Conservation (phyloP, 116 monocot species). For the Cymodocea nodosa region DNA sequence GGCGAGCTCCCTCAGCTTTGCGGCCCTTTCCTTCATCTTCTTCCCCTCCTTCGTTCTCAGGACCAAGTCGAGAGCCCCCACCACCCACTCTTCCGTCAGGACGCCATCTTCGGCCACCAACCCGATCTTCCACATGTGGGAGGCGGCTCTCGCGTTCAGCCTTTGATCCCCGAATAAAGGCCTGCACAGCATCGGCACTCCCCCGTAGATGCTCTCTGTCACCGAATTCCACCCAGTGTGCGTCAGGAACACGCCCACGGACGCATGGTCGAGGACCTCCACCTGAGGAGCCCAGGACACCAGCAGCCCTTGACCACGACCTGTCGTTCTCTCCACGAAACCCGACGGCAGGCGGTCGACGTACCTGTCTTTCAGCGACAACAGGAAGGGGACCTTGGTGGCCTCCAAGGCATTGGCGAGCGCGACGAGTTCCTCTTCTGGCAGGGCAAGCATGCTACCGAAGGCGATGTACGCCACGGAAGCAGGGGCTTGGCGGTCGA, state of each 20-base stretch:
- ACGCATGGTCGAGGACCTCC: constrained; percentile 14
- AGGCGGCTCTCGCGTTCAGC: constrained; percentile 14
- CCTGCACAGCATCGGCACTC: constrained; percentile 34
- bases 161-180: constrained; percentile 29
- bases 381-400: constrained; percentile 29
- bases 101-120: constrained; percentile 13
- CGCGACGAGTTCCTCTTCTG: constrained; percentile 20
- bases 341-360: constrained; percentile 12
- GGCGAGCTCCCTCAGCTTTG: constrained; percentile 6
- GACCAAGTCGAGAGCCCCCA: constrained; percentile 9
- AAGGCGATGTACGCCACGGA: constrained; percentile 36
- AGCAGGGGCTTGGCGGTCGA: constrained; percentile 15
- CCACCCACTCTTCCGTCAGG: constrained; percentile 12
- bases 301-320: constrained; percentile 12
- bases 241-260: constrained; percentile 23
- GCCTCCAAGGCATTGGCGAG: constrained; percentile 37
- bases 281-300: constrained; percentile 38
- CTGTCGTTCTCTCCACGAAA: constrained; percentile 15
- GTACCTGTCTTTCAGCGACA: constrained; percentile 29
- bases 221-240: constrained; percentile 49
- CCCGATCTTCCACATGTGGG: constrained; percentile 29
- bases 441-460: constrained; percentile 16
- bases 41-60: constrained; percentile 19
- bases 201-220: constrained; percentile 19
- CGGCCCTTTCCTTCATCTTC: constrained; percentile 21